phyloP scores from a whole-genome alignment of 345 rosid genomes.

The Eucalyptus camaldulensis region DNA sequence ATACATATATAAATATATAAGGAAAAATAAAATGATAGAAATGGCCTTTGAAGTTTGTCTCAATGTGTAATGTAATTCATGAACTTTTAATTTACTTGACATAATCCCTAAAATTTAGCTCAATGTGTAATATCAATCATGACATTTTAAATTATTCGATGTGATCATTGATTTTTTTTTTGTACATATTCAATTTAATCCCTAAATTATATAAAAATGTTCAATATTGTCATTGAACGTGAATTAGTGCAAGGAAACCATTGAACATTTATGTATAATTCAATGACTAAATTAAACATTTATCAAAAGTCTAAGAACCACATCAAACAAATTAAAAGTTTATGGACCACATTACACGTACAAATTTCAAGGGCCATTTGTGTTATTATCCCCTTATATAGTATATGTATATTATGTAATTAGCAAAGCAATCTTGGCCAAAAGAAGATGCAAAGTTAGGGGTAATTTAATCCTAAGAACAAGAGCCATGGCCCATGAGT shows the following conservation, averaged over 20 bases:
- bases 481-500: not conserved
- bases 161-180: accelerated
- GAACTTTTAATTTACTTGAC: accelerated
- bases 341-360: accelerated
- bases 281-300: accelerated
- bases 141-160: too few species aligned
- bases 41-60: accelerated
- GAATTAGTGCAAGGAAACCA: not conserved
- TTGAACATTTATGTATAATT: too few species aligned
- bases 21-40: too few species aligned
- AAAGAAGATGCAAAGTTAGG: not conserved
- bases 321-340: too few species aligned
- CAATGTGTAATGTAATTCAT: accelerated
- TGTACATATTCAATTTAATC: too few species aligned
- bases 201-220: accelerated
- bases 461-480: not conserved
- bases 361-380: accelerated
- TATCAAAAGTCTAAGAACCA: accelerated
- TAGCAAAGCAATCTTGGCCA: not conserved
- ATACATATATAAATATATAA: too few species aligned
- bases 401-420: not conserved
- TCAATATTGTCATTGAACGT: accelerated
- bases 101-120: not conserved
- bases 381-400: not conserved
- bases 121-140: accelerated